Base-by-base conservation (phyloP, 2,329 filamentous ascomycete species). In the Hypoxylon sp. region DNA sequence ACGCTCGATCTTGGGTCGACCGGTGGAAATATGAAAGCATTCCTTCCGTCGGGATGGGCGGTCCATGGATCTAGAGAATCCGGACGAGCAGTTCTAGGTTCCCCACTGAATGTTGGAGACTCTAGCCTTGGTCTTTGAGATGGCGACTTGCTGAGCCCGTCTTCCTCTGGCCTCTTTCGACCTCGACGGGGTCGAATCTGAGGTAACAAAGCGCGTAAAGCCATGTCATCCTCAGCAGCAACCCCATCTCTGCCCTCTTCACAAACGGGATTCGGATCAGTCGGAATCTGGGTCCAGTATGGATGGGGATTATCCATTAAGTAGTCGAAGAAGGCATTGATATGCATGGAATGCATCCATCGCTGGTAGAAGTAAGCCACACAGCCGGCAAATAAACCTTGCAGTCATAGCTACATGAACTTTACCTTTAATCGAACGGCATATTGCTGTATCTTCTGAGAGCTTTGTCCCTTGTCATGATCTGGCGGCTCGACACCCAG, bases 331-430 rank as follows among this genome's bases (percentile, higher is more conserved):
- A 97, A 97, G 9, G 93, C 92, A 82, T 97, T 93, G 55, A 97
- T 89, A 77, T 97, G 94, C 91, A 97, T 95, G 4, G 94, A 94
- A 76, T 93, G 93, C 92, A 97, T 96, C 94, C 94, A 97, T 75
- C 95, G 90, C 92, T 77, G 61, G 21, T 21, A 51, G 30, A 46
- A 61, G 73, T 74, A 63, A 76, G 71, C 68, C 46, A 50, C 92
- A 73, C 39, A 48, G n/a, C 37, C 12, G 37, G 1, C 52, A 27
- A 39, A 55, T 32, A 39, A 29, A 5, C 14, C 37, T 11, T 37
- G 54, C 5, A 46, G 14, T n/a, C 37, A 25, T 41, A 8, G 7
- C 16, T 60, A 14, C 50, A 27, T 56, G 25, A 27, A 51, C 27
- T 32, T 53, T 79, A 94, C 92, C 88, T 97, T 97, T 61, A 97